phyloP scores from a whole-genome alignment of 371 early-diverging fungal species.

The Lichtheimia corymbifera region DNA sequence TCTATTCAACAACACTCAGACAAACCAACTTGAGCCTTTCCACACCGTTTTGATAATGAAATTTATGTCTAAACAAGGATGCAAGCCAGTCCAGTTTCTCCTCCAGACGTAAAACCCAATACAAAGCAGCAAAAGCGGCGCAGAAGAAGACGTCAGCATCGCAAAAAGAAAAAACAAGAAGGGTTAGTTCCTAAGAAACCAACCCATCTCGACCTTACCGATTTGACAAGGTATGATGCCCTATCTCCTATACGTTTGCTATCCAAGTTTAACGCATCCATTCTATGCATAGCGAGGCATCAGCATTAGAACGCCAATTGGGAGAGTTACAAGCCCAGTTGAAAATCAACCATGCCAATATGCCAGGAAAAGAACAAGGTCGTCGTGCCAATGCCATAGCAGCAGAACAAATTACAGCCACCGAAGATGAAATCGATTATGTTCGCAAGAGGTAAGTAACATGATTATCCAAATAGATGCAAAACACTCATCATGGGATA shows the following conservation, averaged over 20 bases:
- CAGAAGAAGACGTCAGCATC: constrained; percentile 29
- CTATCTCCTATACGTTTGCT: not conserved
- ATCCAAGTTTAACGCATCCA: not conserved
- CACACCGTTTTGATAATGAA: constrained; percentile 15
- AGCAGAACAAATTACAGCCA: constrained; percentile 40
- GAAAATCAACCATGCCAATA: constrained; percentile 37
- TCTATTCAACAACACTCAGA: too few relatives aligned
- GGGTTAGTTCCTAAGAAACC: constrained; percentile 2
- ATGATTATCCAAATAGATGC: not conserved
- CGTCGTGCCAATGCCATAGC: constrained; percentile 32
- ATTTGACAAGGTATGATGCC: constrained; percentile 27
- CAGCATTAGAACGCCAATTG: constrained; percentile 51
- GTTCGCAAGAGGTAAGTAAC: constrained; percentile 50
- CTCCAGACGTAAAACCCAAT: constrained; percentile 29
- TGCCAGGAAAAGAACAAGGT: constrained; percentile 40
- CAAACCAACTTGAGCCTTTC: too few relatives aligned
- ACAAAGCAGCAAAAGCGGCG: constrained; percentile 20
- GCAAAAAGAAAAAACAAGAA: constrained; percentile 26
- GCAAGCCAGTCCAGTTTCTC: constrained; percentile 21
- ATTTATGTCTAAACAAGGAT: constrained; percentile 19
- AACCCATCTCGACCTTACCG: constrained; percentile 16
- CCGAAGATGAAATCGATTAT: constrained; percentile 49
- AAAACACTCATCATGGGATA: too few relatives aligned
- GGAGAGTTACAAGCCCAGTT: constrained; percentile 43
- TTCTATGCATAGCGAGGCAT: constrained; percentile 34